Percentiles rank a stretch among this genome's conserved stretches.
Conservation (phyloP, 2,329 filamentous ascomycete genomes). For the Talaromyces funiculosus region DNA sequence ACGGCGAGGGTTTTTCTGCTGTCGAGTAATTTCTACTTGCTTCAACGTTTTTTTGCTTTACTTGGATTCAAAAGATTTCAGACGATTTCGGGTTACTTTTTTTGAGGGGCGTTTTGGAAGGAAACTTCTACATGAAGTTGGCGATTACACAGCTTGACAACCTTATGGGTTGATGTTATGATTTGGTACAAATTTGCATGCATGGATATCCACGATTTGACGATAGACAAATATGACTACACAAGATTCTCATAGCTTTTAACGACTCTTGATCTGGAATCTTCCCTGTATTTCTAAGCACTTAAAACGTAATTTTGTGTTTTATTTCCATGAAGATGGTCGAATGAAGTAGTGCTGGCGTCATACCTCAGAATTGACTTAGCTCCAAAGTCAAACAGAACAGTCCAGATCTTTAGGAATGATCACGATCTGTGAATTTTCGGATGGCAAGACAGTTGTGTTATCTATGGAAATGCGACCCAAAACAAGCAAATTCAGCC, state of each 20-base stretch:
- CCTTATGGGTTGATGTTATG: neutral
- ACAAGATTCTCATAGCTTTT: neutral
- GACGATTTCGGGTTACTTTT: neutral
- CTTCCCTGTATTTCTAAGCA: too few species aligned
- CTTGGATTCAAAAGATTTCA: neutral
- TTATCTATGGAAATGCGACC: too few species aligned
- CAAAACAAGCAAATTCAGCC: too few species aligned
- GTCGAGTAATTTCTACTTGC: slow-evolving; percentile 43
- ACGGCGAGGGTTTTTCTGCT: slow-evolving; percentile 47
- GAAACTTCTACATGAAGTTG: neutral
- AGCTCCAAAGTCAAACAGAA: neutral
- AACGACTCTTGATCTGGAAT: neutral
- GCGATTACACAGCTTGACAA: neutral
- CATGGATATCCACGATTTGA: slow-evolving; percentile 15
- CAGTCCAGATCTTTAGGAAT: neutral
- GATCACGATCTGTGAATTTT: too few species aligned
- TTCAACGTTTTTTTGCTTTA: neutral
- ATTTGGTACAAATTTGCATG: slow-evolving; percentile 12
- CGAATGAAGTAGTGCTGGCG: neutral
- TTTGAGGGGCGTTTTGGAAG: neutral
- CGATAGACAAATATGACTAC: slow-evolving; percentile 1
- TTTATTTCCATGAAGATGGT: too few species aligned
- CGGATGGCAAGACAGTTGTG: too few species aligned
- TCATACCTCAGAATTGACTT: neutral
- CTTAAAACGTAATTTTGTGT: too few species aligned